These are phyloP conservation scores for Paraphoma chrysanthemicola DNA, from an alignment of 2,329 filamentous ascomycete genomes.

Conservation along the genomic window DNA sequence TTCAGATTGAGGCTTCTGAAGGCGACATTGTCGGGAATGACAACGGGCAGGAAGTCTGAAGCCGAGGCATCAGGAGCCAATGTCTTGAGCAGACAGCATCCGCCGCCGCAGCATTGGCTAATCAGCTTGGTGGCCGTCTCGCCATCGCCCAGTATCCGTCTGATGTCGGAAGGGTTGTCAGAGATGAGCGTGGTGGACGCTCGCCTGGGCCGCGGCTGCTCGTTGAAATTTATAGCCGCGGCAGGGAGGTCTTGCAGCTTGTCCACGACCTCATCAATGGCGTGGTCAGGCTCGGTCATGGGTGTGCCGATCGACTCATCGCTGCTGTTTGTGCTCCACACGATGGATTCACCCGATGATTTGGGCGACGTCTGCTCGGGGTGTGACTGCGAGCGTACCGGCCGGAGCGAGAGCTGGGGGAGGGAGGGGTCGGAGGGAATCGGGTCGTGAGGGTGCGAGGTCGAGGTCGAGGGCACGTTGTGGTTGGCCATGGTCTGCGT, in stretches of 20 bases:
- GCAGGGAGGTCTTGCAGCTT: constrained; percentile 48
- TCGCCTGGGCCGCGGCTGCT: constrained; percentile 58
- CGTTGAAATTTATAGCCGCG: constrained; percentile 43
- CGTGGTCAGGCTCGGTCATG: constrained; percentile 50
- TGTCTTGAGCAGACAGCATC: constrained; percentile 67
- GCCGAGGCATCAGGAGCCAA: constrained; percentile 56
- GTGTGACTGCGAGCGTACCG: constrained; percentile 21
- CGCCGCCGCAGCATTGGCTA: constrained; percentile 69
- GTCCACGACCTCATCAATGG: constrained; percentile 53
- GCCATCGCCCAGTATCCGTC: constrained; percentile 63
- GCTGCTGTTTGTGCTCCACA: constrained; percentile 51
- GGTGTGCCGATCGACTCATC: constrained; percentile 54
- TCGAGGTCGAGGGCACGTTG: constrained; percentile 50
- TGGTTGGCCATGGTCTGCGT: constrained; percentile 27
- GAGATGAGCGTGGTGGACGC: constrained; percentile 73
- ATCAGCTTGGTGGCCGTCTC: constrained; percentile 65
- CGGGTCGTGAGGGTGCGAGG: constrained; percentile 56
- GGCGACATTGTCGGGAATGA: constrained; percentile 79
- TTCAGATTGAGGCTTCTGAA: constrained; percentile 81
- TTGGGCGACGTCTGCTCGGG: constrained; percentile 46
- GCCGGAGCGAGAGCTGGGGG: constrained; percentile 38
- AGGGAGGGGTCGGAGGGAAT: constrained; percentile 52
- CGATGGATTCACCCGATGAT: constrained; percentile 50
- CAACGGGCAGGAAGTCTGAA: constrained; percentile 56
- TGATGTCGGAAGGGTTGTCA: constrained; percentile 65